Evolutionary conservation across 2,329 filamentous ascomycete species (phyloP).

Genomic region (Botrytis porri): DNA sequence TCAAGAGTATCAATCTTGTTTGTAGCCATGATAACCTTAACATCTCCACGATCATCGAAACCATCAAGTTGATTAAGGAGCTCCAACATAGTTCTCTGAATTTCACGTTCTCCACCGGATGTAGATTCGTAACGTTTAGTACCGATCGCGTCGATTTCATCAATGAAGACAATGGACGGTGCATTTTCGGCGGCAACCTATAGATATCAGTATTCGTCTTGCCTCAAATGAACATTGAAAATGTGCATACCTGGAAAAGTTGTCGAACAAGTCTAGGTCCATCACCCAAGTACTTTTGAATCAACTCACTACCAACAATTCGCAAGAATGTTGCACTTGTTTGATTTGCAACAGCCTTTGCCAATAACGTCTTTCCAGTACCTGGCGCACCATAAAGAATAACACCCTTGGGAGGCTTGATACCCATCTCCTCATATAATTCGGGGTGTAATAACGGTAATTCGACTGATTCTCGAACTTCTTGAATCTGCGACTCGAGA

Average conservation of each 20-base stretch:
- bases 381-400: conserved; percentile 97
- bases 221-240: background rate
- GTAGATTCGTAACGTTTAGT: conserved; percentile 98
- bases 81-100: conserved; percentile 98
- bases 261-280: conserved; percentile 92
- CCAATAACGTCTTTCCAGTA: conserved; percentile 92
- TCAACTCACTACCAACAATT: conserved; percentile 94
- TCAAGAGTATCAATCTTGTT: conserved; percentile 99
- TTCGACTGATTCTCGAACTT: conserved; percentile 96
- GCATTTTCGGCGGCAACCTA: conserved; percentile 92
- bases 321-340: conserved; percentile 98
- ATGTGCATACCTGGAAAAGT: conserved; percentile 70
- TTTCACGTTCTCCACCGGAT: conserved; percentile 93
- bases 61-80: conserved; percentile 97
- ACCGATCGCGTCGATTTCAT: conserved; percentile 98
- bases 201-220: conserved; percentile 27
- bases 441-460: conserved; percentile 92
- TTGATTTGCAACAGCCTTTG: conserved; percentile 97
- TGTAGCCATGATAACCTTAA: conserved; percentile 99
- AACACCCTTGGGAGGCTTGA: conserved; percentile 98
- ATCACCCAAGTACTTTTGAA: conserved; percentile 98
- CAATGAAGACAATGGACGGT: conserved; percentile 97
- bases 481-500: conserved; percentile 91
- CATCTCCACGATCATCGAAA: conserved; percentile 96
- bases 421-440: conserved; percentile 99